Evolutionary conservation across 768 basidiomycete genomes (phyloP), one percentile per base, ranked within the genome.

Genomic region (Suillus subalutaceus): DNA sequence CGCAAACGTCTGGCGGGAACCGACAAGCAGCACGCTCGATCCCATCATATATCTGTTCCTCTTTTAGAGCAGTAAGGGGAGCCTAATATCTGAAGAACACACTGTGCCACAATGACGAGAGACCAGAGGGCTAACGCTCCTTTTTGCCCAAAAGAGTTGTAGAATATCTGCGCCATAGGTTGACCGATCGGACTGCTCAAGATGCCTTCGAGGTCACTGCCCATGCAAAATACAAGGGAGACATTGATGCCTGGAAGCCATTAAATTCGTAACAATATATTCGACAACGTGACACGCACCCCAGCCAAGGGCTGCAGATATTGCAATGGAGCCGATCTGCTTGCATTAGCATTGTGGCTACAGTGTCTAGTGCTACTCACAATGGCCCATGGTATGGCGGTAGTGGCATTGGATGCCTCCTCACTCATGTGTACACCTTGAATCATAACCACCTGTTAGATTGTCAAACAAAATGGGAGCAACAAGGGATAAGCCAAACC

Each of bases 351-450:
- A 2, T 1, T 20, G 12, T 10, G 18, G 16, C 26, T 59, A 59
- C 26, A 32, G 26, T 23, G 23, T 58, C 20, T 26, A 20, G 62
- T 18, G 2, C 35, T 8, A 44, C 77, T 75, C 30, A 85, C 82
- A 56, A 91, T 90, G 12, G 88, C 89, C 82, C 84, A 89, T 1
- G 90, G 91, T 4, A 91, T 87, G 32, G 88, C 89, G 0, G 79
- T 80, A 20, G 85, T 83, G 0, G 91, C 90, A 69, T 93, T 93
- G 0, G 84, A 81, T 1, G 88, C 88, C 72, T 90, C 90, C 72
- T 90, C 90, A 61, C 87, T 88, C 64, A 91, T 89, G 68, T 90
- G 89, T 0, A 90, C 85, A 60, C 80, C n/a, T 82, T 0, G 84
- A 83, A 71, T 90, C 88, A 69, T 80, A 82, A 16, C 66, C 69